Conservation (phyloP, 257 asterid genomes). For the Solanum clarkiae region DNA sequence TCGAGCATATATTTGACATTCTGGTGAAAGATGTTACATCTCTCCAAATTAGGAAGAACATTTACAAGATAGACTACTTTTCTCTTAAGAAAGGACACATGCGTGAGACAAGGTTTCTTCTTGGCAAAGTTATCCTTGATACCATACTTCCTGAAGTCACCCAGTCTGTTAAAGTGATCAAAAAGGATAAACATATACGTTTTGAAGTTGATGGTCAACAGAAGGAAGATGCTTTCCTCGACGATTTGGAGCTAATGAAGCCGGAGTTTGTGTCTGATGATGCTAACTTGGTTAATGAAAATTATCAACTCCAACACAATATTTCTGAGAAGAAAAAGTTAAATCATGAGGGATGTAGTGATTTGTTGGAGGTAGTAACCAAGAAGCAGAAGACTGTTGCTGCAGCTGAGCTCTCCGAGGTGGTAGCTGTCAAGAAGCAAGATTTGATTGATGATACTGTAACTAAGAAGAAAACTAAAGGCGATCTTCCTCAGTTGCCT, state of each 20-base stretch:
- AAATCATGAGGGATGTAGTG: background rate
- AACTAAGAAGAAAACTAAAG: background rate
- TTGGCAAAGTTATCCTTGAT: slow-evolving; percentile 52
- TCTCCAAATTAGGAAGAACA: slow-evolving; percentile 1
- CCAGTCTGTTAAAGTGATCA: background rate
- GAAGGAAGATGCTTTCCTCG: background rate
- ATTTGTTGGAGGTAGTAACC: background rate
- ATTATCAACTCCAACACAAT: background rate
- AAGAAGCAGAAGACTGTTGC: background rate
- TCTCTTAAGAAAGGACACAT: slow-evolving; percentile 27
- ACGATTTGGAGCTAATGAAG: background rate
- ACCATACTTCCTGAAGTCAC: slow-evolving; percentile 22
- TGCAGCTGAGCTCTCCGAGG: background rate
- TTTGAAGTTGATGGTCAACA: slow-evolving; percentile 1
- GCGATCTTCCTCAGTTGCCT: background rate
- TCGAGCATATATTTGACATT: slow-evolving; percentile 12
- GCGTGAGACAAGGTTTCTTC: slow-evolving; percentile 50
- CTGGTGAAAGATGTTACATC: slow-evolving; percentile 16
- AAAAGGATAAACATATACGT: background rate
- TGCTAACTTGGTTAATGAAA: background rate
- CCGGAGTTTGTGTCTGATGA: background rate
- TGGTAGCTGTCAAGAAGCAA: background rate
- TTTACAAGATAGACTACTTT: slow-evolving; percentile 19
- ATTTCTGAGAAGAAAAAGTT: slow-evolving; percentile 10
- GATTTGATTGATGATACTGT: background rate